Percentiles rank a stretch among this genome's conserved stretches.
phyloP scores from a whole-genome alignment of 2,329 filamentous ascomycete genomes.

The Thelonectria discophora region DNA sequence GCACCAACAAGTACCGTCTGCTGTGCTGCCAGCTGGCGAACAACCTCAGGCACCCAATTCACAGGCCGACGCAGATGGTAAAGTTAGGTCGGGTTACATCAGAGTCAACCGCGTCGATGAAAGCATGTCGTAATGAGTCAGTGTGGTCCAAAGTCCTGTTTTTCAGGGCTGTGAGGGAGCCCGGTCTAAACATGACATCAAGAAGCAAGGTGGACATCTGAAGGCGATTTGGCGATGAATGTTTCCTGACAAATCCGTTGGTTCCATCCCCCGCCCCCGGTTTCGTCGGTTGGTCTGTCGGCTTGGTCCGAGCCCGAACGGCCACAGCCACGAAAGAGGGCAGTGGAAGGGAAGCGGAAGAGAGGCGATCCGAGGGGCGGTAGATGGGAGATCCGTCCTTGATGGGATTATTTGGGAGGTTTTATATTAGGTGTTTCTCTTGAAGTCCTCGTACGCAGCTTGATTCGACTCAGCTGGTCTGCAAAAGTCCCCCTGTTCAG shows the following conservation, averaged over 20 bases:
- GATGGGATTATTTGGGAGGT: neutral
- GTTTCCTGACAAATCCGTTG: constrained; percentile 12
- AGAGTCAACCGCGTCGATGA: too few relatives aligned
- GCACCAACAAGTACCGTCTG: too few relatives aligned
- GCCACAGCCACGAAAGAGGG: neutral
- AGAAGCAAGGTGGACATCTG: too few relatives aligned
- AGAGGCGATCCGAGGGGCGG: neutral
- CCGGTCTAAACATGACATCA: too few relatives aligned
- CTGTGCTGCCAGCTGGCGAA: too few relatives aligned
- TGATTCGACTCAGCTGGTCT: neutral
- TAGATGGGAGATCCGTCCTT: neutral
- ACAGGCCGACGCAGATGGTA: too few relatives aligned
- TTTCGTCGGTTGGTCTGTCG: neutral
- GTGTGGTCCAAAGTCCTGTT: too few relatives aligned
- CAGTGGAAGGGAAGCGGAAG: neutral
- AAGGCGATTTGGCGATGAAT: neutral
- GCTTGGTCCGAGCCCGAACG: constrained; percentile 2
- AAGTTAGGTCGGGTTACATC: too few relatives aligned
- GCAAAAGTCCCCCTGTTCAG: neutral
- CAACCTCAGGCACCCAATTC: too few relatives aligned
- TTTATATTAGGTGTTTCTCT: too few relatives aligned
- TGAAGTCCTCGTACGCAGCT: neutral
- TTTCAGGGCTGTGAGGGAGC: too few relatives aligned
- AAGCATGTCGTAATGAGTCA: too few relatives aligned
- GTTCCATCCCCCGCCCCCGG: neutral